A percentile compares a stretch with the other conserved stretches of the same genome.
Evolutionary conservation across 164 flowering plant genomes (phyloP).

Genomic region (Vitis riparia): DNA sequence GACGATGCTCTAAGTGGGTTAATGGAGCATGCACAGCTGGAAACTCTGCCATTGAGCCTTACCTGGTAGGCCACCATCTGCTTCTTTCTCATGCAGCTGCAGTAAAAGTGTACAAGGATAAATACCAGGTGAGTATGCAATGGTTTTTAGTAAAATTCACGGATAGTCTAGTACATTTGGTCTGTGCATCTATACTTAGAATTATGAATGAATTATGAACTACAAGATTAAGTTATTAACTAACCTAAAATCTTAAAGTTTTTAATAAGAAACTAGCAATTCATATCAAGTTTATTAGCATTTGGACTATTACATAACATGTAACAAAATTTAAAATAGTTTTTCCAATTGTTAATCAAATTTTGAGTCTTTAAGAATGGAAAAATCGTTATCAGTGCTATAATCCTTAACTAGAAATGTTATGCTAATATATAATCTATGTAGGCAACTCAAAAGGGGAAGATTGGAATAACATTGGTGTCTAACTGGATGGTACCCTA

Average conservation of each 20-base stretch:
- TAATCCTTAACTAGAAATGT: too few relatives aligned
- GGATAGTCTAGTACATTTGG: neutral
- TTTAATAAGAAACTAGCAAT: too few relatives aligned
- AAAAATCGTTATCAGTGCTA: too few relatives aligned
- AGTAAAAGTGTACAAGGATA: conserved; percentile 33
- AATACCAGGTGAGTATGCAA: conserved; percentile 34
- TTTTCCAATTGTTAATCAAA: neutral
- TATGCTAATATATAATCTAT: neutral
- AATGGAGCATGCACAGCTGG: conserved; percentile 27
- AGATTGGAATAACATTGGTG: conserved; percentile 14
- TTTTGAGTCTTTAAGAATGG: neutral
- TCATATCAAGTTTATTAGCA: too few relatives aligned
- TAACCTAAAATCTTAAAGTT: too few relatives aligned
- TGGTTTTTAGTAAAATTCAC: too few relatives aligned
- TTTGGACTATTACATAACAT: too few relatives aligned
- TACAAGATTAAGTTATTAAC: too few relatives aligned
- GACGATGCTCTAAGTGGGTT: conserved; percentile 36
- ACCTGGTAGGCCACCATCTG: conserved; percentile 36
- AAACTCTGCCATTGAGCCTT: conserved; percentile 46
- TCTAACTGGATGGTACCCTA: conserved; percentile 8
- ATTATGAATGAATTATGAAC: too few relatives aligned
- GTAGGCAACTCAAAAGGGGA: conserved; percentile 19
- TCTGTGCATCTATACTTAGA: too few relatives aligned
- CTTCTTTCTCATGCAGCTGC: conserved; percentile 48
- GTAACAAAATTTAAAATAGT: neutral